A percentile compares a stretch with the other conserved stretches of the same genome.
phyloP scores from a whole-genome alignment of 768 basidiomycete genomes.

The Leccinum imitatum region DNA sequence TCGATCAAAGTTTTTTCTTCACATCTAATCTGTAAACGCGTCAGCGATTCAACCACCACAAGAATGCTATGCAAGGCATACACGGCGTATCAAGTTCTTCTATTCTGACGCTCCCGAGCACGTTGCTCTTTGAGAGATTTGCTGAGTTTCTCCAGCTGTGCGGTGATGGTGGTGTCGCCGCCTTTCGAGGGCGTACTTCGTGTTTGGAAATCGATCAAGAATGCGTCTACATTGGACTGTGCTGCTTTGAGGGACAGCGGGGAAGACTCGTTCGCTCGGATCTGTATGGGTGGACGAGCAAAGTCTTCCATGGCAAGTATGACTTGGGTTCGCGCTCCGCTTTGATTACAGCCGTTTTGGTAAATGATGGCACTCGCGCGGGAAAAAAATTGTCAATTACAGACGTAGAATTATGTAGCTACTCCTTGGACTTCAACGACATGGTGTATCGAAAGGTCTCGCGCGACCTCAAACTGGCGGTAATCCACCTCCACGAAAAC shows the following conservation, averaged over 20 bases:
- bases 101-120: conserved; percentile 20
- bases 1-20: not conserved
- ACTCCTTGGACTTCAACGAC: too few species aligned
- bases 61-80: not conserved
- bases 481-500: not conserved
- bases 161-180: conserved; percentile 54
- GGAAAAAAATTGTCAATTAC: too few species aligned
- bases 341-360: not conserved
- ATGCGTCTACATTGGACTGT: conserved; percentile 42
- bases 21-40: conserved; percentile 2
- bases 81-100: not conserved
- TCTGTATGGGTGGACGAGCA: conserved; percentile 47
- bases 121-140: conserved; percentile 53
- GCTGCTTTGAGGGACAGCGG: conserved; percentile 42
- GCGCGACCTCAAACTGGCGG: too few species aligned
- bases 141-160: conserved; percentile 57
- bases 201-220: conserved; percentile 49
- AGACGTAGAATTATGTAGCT: too few species aligned
- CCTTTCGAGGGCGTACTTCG: conserved; percentile 48
- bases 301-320: conserved; percentile 41
- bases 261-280: conserved; percentile 38
- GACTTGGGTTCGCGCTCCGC: not conserved
- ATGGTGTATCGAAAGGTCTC: too few species aligned
- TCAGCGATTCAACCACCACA: conserved; percentile 6
- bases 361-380: too few species aligned